Evolutionary conservation across 805 yeast genomes (phyloP).

Genomic region (Torulaspora delbrueckii): DNA sequence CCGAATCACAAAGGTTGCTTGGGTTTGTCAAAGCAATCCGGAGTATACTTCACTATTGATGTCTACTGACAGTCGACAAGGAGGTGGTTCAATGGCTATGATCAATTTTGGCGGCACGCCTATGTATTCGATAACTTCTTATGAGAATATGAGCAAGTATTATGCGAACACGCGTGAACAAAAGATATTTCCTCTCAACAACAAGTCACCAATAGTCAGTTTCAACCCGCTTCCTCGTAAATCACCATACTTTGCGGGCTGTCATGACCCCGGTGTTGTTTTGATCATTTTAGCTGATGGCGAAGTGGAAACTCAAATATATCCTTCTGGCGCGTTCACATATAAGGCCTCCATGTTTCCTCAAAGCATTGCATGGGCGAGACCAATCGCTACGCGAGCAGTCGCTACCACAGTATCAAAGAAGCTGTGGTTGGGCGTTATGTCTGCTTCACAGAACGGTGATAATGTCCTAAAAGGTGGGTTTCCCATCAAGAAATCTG

Average conservation of each 20-base stretch:
- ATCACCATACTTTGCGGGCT: slow-evolving; percentile 76
- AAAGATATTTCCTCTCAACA: slow-evolving; percentile 51
- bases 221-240: slow-evolving; percentile 52
- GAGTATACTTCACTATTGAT: slow-evolving; percentile 72
- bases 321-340: slow-evolving; percentile 50
- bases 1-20: slow-evolving; percentile 50
- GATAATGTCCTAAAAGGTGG: slow-evolving; percentile 72
- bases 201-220: slow-evolving; percentile 40
- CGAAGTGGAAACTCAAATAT: slow-evolving; percentile 55
- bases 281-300: slow-evolving; percentile 59
- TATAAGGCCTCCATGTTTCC: slow-evolving; percentile 65
- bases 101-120: slow-evolving; percentile 80
- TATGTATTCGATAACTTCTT: slow-evolving; percentile 72
- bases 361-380: slow-evolving; percentile 70
- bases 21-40: slow-evolving; percentile 80
- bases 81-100: slow-evolving; percentile 44
- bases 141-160: slow-evolving; percentile 73
- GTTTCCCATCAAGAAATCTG: slow-evolving; percentile 50
- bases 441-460: slow-evolving; percentile 43
- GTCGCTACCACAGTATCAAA: slow-evolving; percentile 53
- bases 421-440: slow-evolving; percentile 75
- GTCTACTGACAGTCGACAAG: slow-evolving; percentile 54
- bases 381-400: slow-evolving; percentile 62
- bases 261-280: slow-evolving; percentile 67
- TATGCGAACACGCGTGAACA: slow-evolving; percentile 59